These are phyloP conservation scores for Claviceps spartinae DNA, from an alignment of 2,329 filamentous ascomycete species.

Conservation along the genomic window DNA sequence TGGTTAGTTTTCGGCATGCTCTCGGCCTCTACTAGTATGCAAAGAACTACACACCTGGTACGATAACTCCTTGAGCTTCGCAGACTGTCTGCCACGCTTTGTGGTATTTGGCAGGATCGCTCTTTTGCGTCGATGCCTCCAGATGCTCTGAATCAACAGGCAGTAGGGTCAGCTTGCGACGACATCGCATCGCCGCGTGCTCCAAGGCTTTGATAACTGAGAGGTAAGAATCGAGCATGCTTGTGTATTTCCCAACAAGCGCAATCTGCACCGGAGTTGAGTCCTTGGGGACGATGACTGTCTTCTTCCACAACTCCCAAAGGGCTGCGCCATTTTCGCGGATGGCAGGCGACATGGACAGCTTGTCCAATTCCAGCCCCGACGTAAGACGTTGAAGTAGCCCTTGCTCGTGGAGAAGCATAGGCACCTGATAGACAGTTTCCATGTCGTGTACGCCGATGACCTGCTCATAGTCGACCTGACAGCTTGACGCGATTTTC, in stretches of 20 bases:
- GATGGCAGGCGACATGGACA: slow-evolving; percentile 38
- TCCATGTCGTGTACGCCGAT: slow-evolving; percentile 80
- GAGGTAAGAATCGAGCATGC: slow-evolving; percentile 74
- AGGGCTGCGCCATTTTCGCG: slow-evolving; percentile 50
- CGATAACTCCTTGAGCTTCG: slow-evolving; percentile 48
- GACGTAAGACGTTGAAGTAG: slow-evolving; percentile 54
- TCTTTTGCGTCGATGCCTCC: slow-evolving; percentile 48
- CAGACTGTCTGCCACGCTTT: slow-evolving; percentile 59
- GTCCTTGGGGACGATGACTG: slow-evolving; percentile 40
- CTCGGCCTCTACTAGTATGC: not conserved
- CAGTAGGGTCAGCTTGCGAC: slow-evolving; percentile 62
- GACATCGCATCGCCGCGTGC: slow-evolving; percentile 79
- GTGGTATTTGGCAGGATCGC: slow-evolving; percentile 60
- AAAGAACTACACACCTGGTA: slow-evolving; percentile 7
- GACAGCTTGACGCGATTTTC: slow-evolving; percentile 83
- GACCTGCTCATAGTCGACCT: slow-evolving; percentile 74
- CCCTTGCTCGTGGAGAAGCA: slow-evolving; percentile 67
- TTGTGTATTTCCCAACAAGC: slow-evolving; percentile 84
- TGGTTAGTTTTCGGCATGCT: slow-evolving; percentile 1
- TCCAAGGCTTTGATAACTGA: slow-evolving; percentile 77
- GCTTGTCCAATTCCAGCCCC: slow-evolving; percentile 49
- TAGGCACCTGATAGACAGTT: slow-evolving; percentile 84
- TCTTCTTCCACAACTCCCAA: slow-evolving; percentile 66
- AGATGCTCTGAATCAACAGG: slow-evolving; percentile 81
- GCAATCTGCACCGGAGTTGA: slow-evolving; percentile 62